Percentiles rank a stretch among this genome's conserved stretches.
Conservation (phyloP, 768 basidiomycete species). For the Naganishia vishniacii region DNA sequence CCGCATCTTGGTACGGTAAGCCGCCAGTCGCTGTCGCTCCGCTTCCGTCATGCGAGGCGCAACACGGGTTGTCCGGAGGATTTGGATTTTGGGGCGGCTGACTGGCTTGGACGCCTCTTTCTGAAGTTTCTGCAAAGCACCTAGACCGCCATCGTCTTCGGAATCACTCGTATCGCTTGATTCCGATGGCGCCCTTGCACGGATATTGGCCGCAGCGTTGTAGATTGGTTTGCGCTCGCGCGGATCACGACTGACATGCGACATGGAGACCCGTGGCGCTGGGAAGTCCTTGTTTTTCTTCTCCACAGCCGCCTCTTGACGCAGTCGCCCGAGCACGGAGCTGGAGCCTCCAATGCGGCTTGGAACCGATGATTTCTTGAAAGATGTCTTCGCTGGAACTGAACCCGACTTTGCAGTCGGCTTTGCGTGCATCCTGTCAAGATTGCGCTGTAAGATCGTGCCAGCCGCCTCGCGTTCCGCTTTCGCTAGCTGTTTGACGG, state of each 20-base stretch:
- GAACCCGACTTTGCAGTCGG: slow-evolving; percentile 35
- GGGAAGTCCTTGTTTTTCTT: slow-evolving; percentile 15
- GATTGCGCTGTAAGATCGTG: slow-evolving; percentile 7
- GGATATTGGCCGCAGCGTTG: slow-evolving; percentile 15
- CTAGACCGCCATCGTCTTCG: slow-evolving; percentile 50
- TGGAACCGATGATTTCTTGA: slow-evolving; percentile 2
- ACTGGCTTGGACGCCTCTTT: slow-evolving; percentile 51
- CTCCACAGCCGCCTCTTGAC: slow-evolving; percentile 24
- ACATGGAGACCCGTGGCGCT: slow-evolving; percentile 8
- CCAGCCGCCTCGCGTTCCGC: slow-evolving; percentile 17
- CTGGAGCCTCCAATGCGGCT: slow-evolving; percentile 4
- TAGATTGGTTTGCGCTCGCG: background rate
- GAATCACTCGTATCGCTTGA: slow-evolving; percentile 24
- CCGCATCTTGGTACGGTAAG: slow-evolving; percentile 61
- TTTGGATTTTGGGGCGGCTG: slow-evolving; percentile 16
- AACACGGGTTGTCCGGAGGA: background rate
- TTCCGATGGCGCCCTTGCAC: slow-evolving; percentile 12
- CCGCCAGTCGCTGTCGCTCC: slow-evolving; percentile 56
- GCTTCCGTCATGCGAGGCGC: slow-evolving; percentile 25
- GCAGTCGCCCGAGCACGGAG: slow-evolving; percentile 20
- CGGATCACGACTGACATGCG: background rate
- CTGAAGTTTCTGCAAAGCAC: slow-evolving; percentile 59
- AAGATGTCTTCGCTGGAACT: slow-evolving; percentile 13
- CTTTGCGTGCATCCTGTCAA: slow-evolving; percentile 26
- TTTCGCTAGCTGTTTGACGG: slow-evolving; percentile 9